Conservation (phyloP, 2,329 filamentous ascomycete species). For the Huntiella moniliformis region DNA sequence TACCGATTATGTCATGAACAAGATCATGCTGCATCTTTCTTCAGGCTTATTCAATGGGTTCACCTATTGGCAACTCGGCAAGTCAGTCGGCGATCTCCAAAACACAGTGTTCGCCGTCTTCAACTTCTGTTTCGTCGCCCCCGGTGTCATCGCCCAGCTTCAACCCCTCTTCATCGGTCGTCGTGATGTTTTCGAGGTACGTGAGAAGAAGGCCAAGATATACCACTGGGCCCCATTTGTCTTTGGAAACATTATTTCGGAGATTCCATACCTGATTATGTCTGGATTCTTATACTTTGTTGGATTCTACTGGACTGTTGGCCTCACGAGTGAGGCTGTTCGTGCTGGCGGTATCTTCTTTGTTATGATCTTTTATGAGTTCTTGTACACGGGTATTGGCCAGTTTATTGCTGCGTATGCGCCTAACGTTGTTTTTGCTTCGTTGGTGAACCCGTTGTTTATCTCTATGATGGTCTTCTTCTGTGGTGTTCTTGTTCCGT, state of each 20-base stretch:
- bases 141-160: conserved; percentile 37
- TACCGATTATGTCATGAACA: conserved; percentile 46
- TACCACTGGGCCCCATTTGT: conserved; percentile 47
- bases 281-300: conserved; percentile 47
- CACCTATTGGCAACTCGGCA: conserved; percentile 39
- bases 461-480: conserved; percentile 45
- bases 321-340: conserved; percentile 24
- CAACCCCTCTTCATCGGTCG: conserved; percentile 39
- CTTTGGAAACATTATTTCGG: conserved; percentile 44
- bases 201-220: conserved; percentile 43
- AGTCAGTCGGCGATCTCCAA: conserved; percentile 31
- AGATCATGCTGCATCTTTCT: conserved; percentile 35
- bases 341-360: conserved; percentile 34
- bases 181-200: conserved; percentile 36
- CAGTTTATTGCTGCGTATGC: conserved; percentile 46
- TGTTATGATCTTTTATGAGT: conserved; percentile 40
- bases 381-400: conserved; percentile 40
- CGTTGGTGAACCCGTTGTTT: conserved; percentile 36
- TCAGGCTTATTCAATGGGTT: conserved; percentile 42
- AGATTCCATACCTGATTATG: conserved; percentile 50
- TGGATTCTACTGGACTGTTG: conserved; percentile 34
- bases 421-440: conserved; percentile 40
- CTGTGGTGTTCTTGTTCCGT: conserved; percentile 58
- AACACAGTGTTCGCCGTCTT: conserved; percentile 40
- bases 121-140: conserved; percentile 44